Percentiles rank a stretch among this genome's conserved stretches.
Evolutionary conservation across 441 rosid species (phyloP).

Genomic region (Populus tomentosa): DNA sequence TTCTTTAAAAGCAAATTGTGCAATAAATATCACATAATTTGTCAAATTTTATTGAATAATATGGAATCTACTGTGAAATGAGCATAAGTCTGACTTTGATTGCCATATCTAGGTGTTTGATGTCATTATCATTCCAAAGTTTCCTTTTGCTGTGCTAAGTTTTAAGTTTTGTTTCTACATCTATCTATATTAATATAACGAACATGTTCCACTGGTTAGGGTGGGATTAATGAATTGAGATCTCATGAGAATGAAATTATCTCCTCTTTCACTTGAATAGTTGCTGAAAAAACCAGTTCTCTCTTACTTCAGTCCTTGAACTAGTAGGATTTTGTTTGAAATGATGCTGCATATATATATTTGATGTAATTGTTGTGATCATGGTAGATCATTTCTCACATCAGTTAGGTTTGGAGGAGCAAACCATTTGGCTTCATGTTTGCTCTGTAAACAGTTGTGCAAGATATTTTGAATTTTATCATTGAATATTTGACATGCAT

Average conservation of each 20-base stretch:
- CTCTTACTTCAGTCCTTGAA: not conserved
- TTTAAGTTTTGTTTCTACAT: not conserved
- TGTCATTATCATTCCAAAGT: not conserved
- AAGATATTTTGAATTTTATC: not conserved
- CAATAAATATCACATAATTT: not conserved
- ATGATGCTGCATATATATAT: not conserved
- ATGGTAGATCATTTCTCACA: not conserved
- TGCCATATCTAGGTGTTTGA: not conserved
- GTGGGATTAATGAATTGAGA: not conserved
- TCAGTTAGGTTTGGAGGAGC: not conserved
- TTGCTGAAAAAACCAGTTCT: not conserved
- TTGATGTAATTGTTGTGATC: not conserved
- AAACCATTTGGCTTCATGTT: not conserved
- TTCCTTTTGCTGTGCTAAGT: not conserved
- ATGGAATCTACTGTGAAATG: not conserved
- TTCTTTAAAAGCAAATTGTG: not conserved
- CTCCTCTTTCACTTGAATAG: not conserved
- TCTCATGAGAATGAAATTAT: not conserved
- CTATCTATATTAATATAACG: not conserved
- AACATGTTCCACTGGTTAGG: not conserved
- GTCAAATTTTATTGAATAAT: not conserved
- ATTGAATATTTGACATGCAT: not conserved
- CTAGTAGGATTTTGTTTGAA: not conserved
- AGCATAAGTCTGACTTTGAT: not conserved
- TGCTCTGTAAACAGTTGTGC: not conserved